Conservation (phyloP, 345 rosid genomes). For the Hypericum perforatum region DNA sequence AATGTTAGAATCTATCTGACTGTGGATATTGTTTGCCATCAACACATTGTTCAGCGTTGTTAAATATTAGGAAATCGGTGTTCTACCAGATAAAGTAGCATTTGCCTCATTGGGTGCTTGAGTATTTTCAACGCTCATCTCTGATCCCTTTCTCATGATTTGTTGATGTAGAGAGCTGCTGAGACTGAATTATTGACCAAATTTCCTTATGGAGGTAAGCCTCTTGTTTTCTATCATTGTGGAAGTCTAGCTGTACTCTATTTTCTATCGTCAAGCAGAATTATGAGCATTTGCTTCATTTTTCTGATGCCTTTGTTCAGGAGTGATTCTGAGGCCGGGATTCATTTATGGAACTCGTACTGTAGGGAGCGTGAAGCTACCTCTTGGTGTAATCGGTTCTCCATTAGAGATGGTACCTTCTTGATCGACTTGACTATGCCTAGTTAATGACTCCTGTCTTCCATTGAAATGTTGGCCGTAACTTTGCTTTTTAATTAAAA, state of each 20-base stretch:
- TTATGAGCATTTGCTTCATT: too few relatives aligned
- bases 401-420: slow-evolving; percentile 77
- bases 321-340: slow-evolving; percentile 88
- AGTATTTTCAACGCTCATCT: neutral
- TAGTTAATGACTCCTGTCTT: slow-evolving; percentile 6
- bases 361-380: slow-evolving; percentile 70
- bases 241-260: too few relatives aligned
- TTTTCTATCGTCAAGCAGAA: too few relatives aligned
- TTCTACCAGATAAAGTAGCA: neutral
- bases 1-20: neutral
- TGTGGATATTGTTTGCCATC: too few relatives aligned
- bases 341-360: slow-evolving; percentile 85
- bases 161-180: slow-evolving; percentile 64
- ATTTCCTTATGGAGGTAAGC: slow-evolving; percentile 89
- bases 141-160: slow-evolving; percentile 4
- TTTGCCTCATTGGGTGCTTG: neutral
- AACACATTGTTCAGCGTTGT: too few relatives aligned
- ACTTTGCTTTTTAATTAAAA: too few relatives aligned
- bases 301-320: slow-evolving; percentile 26
- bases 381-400: slow-evolving; percentile 73
- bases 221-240: too few relatives aligned
- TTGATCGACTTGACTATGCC: too few relatives aligned
- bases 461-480: too few relatives aligned
- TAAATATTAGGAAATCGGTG: neutral
- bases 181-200: slow-evolving; percentile 84